Percentiles rank a stretch among this genome's conserved stretches.
These are phyloP conservation scores for Cytidiella melzeri DNA, from an alignment of 768 basidiomycete genomes.

Conservation along the genomic window DNA sequence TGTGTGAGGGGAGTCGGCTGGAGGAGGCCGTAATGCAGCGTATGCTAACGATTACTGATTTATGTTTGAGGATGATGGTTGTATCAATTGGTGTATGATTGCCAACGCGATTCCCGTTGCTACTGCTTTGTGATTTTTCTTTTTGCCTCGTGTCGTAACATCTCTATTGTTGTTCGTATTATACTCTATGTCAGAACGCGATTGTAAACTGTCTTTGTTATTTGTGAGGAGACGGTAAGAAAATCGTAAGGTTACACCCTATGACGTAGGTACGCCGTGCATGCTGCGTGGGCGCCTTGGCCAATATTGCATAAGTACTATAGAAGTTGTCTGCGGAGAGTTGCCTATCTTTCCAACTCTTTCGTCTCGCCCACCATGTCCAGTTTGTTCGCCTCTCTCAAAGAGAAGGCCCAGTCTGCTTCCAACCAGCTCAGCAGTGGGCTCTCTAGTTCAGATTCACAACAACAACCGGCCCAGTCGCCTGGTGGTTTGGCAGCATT, in stretches of 20 bases:
- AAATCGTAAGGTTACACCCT: background rate
- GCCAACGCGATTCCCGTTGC: background rate
- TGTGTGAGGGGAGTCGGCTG: conserved; percentile 37
- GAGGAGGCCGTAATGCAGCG: conserved; percentile 4
- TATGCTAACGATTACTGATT: background rate
- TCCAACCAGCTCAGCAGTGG: conserved; percentile 31
- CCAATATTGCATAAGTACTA: background rate
- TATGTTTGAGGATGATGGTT: background rate
- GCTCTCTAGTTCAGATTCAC: background rate
- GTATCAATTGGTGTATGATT: background rate
- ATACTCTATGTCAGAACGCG: background rate
- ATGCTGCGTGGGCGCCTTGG: conserved; percentile 8
- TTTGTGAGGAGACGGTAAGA: too few species aligned
- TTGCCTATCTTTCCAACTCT: background rate
- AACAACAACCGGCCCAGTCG: conserved; percentile 15
- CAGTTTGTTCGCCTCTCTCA: conserved; percentile 57
- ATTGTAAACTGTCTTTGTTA: too few species aligned
- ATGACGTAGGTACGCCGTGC: conserved; percentile 22
- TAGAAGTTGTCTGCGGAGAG: background rate
- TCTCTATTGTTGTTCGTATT: background rate
- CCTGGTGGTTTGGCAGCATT: conserved; percentile 9
- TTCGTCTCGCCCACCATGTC: conserved; percentile 32
- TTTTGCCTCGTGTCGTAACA: conserved; percentile 1
- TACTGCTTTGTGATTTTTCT: background rate
- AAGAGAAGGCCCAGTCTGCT: conserved; percentile 73